Base-by-base conservation (phyloP, 116 monocot genomes). In the Iris pallida region DNA sequence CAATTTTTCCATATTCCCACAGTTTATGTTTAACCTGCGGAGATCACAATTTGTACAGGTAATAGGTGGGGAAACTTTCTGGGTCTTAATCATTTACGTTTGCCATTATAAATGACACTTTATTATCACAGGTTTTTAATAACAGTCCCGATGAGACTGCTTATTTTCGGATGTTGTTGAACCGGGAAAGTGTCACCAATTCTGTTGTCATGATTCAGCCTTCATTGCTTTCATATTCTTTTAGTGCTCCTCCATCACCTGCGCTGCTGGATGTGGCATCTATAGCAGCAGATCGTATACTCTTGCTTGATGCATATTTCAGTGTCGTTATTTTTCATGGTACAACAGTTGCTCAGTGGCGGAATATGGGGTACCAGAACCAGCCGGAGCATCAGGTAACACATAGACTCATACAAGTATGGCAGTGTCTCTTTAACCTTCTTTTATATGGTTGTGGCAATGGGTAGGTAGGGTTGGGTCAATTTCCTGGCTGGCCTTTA, bases 101-200 rank as follows among this genome's bases (percentile, higher is more conserved):
- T 30, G 30, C 30, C 30, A 30, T 52, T 53, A 9, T 19, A 8
- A n/a, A 14, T 54, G 42, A 7, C 17, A 19, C 62, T 71, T 40
- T 62, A 8, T 57, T 56, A 43, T 62, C 55, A 59, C 79, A 94
- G 94, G 95, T 95, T 64, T 95, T 95, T 57, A 95, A 95, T 61
- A 95, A 95, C 73, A 95, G 91, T 69, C 95, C 95, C 18, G 95
- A 95, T 77, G 95, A 95, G 74, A 95, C 95, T n/a, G 95, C 95
- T 58, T 95, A 84, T 86, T 95, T 95, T 74, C 78, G 91, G 47
- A 95, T 95, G 71, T 64, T 95, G 59, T 81, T 95, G 76, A 91
- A 95, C 53, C 77, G 95, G 42, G 95, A 95, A 73, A 95, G 73
- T 46, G 69, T 95, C 61, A 82, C 86, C 66, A 95, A 95, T 67